Percentiles rank a stretch among this genome's conserved stretches.
phyloP scores from a whole-genome alignment of 129 eudicot genomes.

The Glebionis coronaria region DNA sequence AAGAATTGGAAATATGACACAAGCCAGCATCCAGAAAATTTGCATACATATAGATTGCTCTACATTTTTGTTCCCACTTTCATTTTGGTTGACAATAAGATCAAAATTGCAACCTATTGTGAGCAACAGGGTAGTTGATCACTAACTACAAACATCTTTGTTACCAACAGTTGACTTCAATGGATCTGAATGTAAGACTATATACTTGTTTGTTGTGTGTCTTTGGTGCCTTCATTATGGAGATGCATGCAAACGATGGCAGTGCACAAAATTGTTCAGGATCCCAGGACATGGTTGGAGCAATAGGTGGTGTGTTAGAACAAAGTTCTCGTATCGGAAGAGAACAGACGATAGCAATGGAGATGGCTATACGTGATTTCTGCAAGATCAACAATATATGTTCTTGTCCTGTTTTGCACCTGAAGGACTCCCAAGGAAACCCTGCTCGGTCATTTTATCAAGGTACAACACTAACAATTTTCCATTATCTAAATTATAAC shows the following conservation, averaged over 20 bases:
- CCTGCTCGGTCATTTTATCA: slow-evolving; percentile 33
- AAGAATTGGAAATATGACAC: not conserved
- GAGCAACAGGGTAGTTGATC: too few species aligned
- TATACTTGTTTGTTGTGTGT: slow-evolving; percentile 8
- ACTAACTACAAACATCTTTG: not conserved
- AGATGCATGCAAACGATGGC: slow-evolving; percentile 1
- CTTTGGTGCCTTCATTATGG: slow-evolving; percentile 3
- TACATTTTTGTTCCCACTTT: not conserved
- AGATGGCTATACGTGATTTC: slow-evolving; percentile 43
- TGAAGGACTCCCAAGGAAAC: slow-evolving; percentile 37
- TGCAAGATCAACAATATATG: slow-evolving; percentile 2
- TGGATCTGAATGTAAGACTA: not conserved
- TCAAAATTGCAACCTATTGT: too few species aligned
- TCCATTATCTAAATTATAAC: too few species aligned
- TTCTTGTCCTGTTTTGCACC: slow-evolving; percentile 32
- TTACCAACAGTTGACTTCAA: slow-evolving; percentile 9
- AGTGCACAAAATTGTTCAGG: slow-evolving; percentile 8
- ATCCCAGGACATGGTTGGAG: slow-evolving; percentile 3
- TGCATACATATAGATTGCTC: not conserved
- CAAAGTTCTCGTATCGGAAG: slow-evolving; percentile 39
- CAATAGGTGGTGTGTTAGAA: slow-evolving; percentile 47
- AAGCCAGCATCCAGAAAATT: not conserved
- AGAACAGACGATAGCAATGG: slow-evolving; percentile 49
- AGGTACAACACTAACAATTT: slow-evolving; percentile 17
- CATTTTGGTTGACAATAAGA: not conserved